Percentiles rank a stretch among this genome's conserved stretches.
These are phyloP conservation scores for Neophaeococcomyces aloes DNA, from an alignment of 2,329 filamentous ascomycete species.

Conservation along the genomic window DNA sequence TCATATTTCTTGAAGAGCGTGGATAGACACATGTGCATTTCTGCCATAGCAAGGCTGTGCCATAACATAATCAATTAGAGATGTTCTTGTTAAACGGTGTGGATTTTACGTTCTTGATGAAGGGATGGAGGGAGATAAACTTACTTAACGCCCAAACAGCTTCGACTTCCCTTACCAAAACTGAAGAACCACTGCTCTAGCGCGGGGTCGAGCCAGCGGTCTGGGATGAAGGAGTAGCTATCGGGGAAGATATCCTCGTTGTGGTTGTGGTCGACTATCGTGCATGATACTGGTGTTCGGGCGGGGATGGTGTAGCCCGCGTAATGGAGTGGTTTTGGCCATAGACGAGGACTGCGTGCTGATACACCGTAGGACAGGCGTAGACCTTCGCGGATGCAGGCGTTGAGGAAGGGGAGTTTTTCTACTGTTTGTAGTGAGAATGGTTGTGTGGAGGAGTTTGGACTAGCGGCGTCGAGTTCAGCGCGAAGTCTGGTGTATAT, in stretches of 20 bases:
- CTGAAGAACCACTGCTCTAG: no score
- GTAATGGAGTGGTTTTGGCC: conserved; percentile 25
- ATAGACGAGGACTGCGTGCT: conserved; percentile 25
- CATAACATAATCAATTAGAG: no score
- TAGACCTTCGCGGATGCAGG: conserved; percentile 27
- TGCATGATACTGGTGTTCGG: conserved; percentile 22
- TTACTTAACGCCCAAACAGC: no score
- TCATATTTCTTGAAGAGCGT: conserved; percentile 25
- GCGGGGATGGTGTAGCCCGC: conserved; percentile 25
- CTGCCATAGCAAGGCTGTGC: conserved; percentile 26
- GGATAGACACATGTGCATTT: conserved; percentile 26
- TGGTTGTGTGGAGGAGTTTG: conserved; percentile 15
- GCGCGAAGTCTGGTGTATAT: conserved; percentile 21
- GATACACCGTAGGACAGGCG: conserved; percentile 27
- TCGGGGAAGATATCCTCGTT: conserved; percentile 25
- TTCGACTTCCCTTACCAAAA: no score
- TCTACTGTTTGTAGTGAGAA: conserved; percentile 18
- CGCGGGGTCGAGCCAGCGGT: conserved; percentile 26
- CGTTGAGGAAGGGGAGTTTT: conserved; percentile 25
- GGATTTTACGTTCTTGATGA: no score
- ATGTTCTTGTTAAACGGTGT: no score
- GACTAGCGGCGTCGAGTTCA: conserved; percentile 22
- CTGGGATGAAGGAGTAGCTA: conserved; percentile 22
- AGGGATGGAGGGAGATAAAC: no score
- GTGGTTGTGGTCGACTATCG: conserved; percentile 19